Conservation (phyloP, 2,329 filamentous ascomycete genomes). For the Kalaharituber pfeilii region DNA sequence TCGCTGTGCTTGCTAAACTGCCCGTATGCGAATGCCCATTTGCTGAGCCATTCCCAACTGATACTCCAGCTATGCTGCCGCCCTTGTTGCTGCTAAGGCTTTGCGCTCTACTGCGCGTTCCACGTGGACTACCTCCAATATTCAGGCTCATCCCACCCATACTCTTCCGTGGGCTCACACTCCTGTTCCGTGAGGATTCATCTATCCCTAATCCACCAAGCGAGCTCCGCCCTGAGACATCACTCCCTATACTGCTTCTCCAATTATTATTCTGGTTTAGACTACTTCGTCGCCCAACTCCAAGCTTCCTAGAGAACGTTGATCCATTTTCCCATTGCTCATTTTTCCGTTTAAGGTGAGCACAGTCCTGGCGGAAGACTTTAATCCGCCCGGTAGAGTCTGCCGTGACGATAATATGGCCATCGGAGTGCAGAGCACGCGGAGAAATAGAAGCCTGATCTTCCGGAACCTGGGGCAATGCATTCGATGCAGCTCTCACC, state of each 20-base stretch:
- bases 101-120: background rate
- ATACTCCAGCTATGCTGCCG: background rate
- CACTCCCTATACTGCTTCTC: constrained; percentile 51
- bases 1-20: background rate
- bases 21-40: background rate
- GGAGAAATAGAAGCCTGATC: constrained; percentile 41
- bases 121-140: background rate
- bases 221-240: constrained; percentile 25
- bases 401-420: constrained; percentile 82
- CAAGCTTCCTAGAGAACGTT: constrained; percentile 52
- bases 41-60: background rate
- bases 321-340: constrained; percentile 65
- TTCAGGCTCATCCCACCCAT: constrained; percentile 28
- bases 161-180: constrained; percentile 21
- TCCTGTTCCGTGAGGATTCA: constrained; percentile 23
- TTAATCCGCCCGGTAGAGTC: constrained; percentile 82
- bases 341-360: constrained; percentile 49
- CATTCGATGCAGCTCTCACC: constrained; percentile 1
- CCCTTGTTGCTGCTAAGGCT: background rate
- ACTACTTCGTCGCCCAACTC: constrained; percentile 17
- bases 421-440: constrained; percentile 56
- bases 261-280: constrained; percentile 48
- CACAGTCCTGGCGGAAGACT: constrained; percentile 89
- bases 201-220: constrained; percentile 24
- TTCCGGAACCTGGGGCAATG: constrained; percentile 31